A percentile compares a stretch with the other conserved stretches of the same genome.
These are phyloP conservation scores for Ammopiptanthus mongolicus DNA, from an alignment of 306 rosid genomes.

Conservation along the genomic window DNA sequence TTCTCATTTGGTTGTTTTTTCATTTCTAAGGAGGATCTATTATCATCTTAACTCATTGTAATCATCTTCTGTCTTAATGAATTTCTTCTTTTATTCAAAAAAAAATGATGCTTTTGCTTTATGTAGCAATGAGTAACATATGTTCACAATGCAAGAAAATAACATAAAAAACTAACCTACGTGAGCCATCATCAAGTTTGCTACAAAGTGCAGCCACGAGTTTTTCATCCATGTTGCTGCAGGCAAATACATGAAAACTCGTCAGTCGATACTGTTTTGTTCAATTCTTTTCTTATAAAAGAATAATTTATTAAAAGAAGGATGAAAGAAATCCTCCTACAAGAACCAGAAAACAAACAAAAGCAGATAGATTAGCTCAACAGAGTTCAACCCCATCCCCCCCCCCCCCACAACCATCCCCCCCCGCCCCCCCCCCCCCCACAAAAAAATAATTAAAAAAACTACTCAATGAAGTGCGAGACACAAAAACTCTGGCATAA, in stretches of 20 bases:
- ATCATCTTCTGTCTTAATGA: not conserved
- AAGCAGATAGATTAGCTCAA: not conserved
- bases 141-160: not conserved
- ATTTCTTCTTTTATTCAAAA: not conserved
- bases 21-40: not conserved
- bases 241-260: slow-evolving; percentile 16
- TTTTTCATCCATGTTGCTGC: slow-evolving; percentile 88
- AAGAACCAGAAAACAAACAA: not conserved
- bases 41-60: not conserved
- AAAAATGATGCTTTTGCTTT: not conserved
- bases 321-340: not conserved
- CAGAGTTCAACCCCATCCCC: not conserved
- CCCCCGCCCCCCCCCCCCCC: not conserved
- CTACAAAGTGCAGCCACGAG: slow-evolving; percentile 87
- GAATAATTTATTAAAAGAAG: not conserved
- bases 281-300: not conserved
- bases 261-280: slow-evolving; percentile 9
- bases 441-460: too few species aligned
- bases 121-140: slow-evolving; percentile 5
- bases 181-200: slow-evolving; percentile 43
- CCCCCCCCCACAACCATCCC: not conserved
- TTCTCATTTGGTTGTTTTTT: not conserved
- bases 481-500: not conserved
- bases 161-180: slow-evolving; percentile 44
- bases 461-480: not conserved